Conservation (phyloP, 2,329 filamentous ascomycete species). For the Knufia petricola region DNA sequence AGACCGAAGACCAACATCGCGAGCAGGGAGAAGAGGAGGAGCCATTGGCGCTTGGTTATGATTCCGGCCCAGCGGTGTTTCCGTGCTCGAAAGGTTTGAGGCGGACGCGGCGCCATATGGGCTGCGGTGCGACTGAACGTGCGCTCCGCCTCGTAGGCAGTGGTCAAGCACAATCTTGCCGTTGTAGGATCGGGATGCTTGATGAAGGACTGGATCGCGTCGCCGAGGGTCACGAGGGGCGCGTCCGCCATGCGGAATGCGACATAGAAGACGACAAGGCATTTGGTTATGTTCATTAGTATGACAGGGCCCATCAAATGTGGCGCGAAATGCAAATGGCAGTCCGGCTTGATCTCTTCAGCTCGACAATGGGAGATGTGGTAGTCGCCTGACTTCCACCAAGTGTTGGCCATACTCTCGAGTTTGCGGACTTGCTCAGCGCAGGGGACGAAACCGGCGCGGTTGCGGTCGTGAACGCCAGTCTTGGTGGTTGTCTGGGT, state of each 20-base stretch:
- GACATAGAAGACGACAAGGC: conserved; percentile 4
- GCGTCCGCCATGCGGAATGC: conserved; percentile 8
- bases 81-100: conserved; percentile 13
- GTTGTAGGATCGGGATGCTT: conserved; percentile 25
- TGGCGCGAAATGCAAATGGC: conserved; percentile 9
- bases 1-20: conserved; percentile 13
- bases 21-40: conserved; percentile 13
- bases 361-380: conserved; percentile 20
- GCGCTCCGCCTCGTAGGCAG: neutral
- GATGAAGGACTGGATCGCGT: conserved; percentile 32
- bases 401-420: conserved; percentile 3
- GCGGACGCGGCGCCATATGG: neutral
- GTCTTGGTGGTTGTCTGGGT: conserved; percentile 15
- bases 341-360: conserved; percentile 13
- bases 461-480: conserved; percentile 11
- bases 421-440: neutral
- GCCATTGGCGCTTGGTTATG: conserved; percentile 20
- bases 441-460: conserved; percentile 6
- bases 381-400: conserved; percentile 14
- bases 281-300: conserved; percentile 8
- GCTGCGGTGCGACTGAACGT: neutral
- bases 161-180: conserved; percentile 19
- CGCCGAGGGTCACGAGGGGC: conserved; percentile 28
- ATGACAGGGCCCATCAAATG: neutral
- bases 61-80: conserved; percentile 15